Evolutionary conservation across 306 rosid genomes (phyloP).

Genomic region (Fagus crenata): DNA sequence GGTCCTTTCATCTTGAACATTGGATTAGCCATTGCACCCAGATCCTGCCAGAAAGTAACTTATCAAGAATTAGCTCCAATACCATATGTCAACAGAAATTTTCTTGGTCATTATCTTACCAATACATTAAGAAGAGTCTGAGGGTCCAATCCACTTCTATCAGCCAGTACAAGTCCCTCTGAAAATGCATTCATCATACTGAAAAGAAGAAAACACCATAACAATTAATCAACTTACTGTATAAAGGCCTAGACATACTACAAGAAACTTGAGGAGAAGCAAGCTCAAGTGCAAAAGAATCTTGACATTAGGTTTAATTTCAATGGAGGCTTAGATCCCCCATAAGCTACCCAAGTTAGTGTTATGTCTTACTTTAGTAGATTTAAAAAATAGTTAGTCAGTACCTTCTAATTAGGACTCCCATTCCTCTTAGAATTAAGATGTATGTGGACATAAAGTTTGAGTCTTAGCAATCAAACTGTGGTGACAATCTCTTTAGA

Average conservation of each 20-base stretch:
- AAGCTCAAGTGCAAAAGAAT: conserved; percentile 1
- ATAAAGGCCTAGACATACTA: background rate
- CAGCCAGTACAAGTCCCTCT: conserved; percentile 73
- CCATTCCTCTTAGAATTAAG: too few relatives aligned
- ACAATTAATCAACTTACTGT: background rate
- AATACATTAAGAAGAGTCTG: conserved; percentile 72
- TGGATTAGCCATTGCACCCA: conserved; percentile 62
- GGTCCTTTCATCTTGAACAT: conserved; percentile 88
- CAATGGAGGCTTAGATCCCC: background rate
- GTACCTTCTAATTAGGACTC: background rate
- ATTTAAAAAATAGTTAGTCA: background rate
- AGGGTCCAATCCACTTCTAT: conserved; percentile 67
- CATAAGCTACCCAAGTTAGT: background rate
- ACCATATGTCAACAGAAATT: conserved; percentile 15
- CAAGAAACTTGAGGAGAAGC: background rate
- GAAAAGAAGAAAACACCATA: conserved; percentile 19
- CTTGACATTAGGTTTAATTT: background rate
- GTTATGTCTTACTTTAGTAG: background rate
- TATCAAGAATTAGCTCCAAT: conserved; percentile 17
- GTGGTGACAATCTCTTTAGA: background rate
- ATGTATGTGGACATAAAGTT: background rate
- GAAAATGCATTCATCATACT: conserved; percentile 91
- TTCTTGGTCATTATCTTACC: conserved; percentile 40
- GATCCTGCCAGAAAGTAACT: conserved; percentile 53
- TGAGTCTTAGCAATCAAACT: background rate